Conservation (phyloP, 192 early-diverging fungal species). For the Coemansia sp. region DNA sequence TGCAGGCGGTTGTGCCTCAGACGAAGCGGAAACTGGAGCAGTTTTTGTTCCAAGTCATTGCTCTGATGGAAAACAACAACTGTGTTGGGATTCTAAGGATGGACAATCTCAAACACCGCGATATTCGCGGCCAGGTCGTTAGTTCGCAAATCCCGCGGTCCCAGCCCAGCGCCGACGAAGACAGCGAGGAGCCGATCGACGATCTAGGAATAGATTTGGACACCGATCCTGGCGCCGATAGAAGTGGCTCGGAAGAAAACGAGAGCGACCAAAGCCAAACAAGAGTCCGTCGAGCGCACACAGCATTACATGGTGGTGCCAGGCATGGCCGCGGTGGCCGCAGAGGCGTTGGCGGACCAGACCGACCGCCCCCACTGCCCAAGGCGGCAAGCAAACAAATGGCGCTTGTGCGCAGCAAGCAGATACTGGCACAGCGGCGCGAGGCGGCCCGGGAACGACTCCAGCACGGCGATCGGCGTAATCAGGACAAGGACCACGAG, state of each 20-base stretch:
- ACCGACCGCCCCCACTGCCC: background rate
- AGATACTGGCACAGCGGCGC: background rate
- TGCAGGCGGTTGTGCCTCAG: slow-evolving; percentile 63
- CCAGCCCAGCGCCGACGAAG: slow-evolving; percentile 9
- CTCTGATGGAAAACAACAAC: slow-evolving; percentile 67
- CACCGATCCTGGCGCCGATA: slow-evolving; percentile 2
- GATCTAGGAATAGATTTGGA: background rate
- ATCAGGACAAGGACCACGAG: background rate
- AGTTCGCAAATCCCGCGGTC: slow-evolving; percentile 57
- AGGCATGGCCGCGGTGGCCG: background rate
- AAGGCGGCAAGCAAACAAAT: background rate
- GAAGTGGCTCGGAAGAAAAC: slow-evolving; percentile 1
- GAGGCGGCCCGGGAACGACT: background rate
- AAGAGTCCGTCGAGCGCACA: no score
- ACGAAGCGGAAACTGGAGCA: slow-evolving; percentile 67
- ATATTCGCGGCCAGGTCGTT: slow-evolving; percentile 64
- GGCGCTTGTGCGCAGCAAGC: background rate
- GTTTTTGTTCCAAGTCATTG: slow-evolving; percentile 71
- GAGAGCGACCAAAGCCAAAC: background rate
- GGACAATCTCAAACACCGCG: slow-evolving; percentile 68
- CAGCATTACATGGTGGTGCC: background rate
- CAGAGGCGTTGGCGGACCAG: background rate
- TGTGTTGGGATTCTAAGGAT: slow-evolving; percentile 47
- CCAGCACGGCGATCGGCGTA: background rate
- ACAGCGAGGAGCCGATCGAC: slow-evolving; percentile 4